Evolutionary conservation across 2,329 filamentous ascomycete species (phyloP).

Genomic region (Hortaea werneckii): DNA sequence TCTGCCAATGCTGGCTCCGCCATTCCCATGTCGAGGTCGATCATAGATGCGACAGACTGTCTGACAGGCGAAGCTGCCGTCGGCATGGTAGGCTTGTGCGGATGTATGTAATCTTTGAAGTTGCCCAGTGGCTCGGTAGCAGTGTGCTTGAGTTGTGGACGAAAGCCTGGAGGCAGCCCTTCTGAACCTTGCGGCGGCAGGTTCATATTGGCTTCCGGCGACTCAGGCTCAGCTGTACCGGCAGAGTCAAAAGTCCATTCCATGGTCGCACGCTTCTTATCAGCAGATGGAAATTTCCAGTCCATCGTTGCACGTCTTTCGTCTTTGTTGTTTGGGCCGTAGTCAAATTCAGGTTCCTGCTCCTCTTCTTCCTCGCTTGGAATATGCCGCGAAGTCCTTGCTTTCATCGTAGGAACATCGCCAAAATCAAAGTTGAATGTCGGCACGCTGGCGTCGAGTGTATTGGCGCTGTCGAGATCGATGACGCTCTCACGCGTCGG

Average conservation of each 20-base stretch:
- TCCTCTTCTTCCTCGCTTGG: slow-evolving; percentile 27
- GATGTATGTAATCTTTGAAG: slow-evolving; percentile 29
- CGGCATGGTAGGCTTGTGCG: slow-evolving; percentile 9
- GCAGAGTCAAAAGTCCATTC: slow-evolving; percentile 46
- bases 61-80: slow-evolving; percentile 26
- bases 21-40: slow-evolving; percentile 32
- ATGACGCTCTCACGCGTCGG: slow-evolving; percentile 43
- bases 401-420: slow-evolving; percentile 46
- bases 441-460: slow-evolving; percentile 37
- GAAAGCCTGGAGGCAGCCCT: slow-evolving; percentile 25
- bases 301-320: slow-evolving; percentile 38
- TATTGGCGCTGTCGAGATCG: slow-evolving; percentile 47
- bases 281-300: slow-evolving; percentile 42
- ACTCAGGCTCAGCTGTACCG: slow-evolving; percentile 17
- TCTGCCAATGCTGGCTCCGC: slow-evolving; percentile 9
- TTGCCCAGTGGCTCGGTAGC: slow-evolving; percentile 31
- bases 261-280: slow-evolving; percentile 33
- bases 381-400: slow-evolving; percentile 29
- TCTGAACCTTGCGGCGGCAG: slow-evolving; percentile 21
- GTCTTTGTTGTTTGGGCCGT: slow-evolving; percentile 23
- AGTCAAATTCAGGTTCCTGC: slow-evolving; percentile 22
- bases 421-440: slow-evolving; percentile 38
- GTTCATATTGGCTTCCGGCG: slow-evolving; percentile 16
- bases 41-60: slow-evolving; percentile 34
- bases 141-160: slow-evolving; percentile 31